Evolutionary conservation across 805 yeast genomes (phyloP), one percentile per base, ranked within the genome.

Genomic region (Lipomyces sp.): DNA sequence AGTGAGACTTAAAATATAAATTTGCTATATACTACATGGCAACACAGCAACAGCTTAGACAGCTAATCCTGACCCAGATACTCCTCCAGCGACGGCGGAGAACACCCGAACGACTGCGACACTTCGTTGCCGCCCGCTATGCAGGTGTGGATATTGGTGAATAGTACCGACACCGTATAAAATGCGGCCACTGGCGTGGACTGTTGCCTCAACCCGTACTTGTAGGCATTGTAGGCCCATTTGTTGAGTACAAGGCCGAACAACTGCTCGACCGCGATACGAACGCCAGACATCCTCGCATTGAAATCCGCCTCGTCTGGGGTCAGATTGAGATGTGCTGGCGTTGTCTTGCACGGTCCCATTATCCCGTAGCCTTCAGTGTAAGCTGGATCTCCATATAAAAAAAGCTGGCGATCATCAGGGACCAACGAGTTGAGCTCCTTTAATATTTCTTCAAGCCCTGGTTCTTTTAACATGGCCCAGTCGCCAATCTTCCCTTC

Each of bases 31-130:
- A 8, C 54, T 50, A 50, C 33, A 50, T 50, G 1, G 33, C 54
- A 50, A 30, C 54, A 50, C 54, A 29, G 33, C 54, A 2, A 50
- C 54, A 50, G 54, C 6, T 50, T 50, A 50, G 1, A 50, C 54
- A 50, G 54, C 54, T 50, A 50, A 8, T 50, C 54, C 54, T 50
- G 54, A 39, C 54, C 54, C 54, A 50, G 54, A 50, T 50, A 18
- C 54, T 50, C 33, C 54, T 50, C 33, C 54, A 50, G 54, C 33
- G 54, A 50, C 54, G 54, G 54, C 54, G 54, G 54, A 33, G 54
- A 33, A 50, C 54, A 50, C 3, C 54, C 54, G 33, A 50, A 50
- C 54, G 54, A 50, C 54, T 50, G 54, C 54, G 54, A 50, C 54
- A 50, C 33, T 50, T 50, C 54, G 54, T 50, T 50, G 54, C 54